Base-by-base conservation (phyloP, 2,329 filamentous ascomycete genomes). In the Colletotrichum sojae region DNA sequence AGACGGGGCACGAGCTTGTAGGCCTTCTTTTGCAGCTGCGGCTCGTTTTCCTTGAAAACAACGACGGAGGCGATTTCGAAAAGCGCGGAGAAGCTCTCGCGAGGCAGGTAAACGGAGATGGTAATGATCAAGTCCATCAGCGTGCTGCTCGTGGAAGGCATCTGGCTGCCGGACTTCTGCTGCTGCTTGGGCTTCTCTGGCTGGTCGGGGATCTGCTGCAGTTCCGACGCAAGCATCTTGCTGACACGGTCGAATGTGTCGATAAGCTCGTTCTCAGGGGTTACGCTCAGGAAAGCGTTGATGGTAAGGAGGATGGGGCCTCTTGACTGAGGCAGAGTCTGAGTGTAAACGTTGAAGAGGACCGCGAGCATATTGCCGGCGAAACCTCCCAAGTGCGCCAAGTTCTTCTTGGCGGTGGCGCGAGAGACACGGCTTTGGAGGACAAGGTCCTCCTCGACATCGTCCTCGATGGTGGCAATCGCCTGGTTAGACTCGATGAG, bases 261-360 rank as follows among this genome's bases (percentile, higher is more conserved):
- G 75, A 93, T 92, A 20, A 98, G 86, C 78, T 98, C 95, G 72
- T 88, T 78, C 13, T 84, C 86, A 0, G 94, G 92, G 0, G 94
- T 94, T 75, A 98, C 93, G 83, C 95, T 97, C 67, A 99, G 84
- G 81, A 95, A 98, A 5, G 94, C 91, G 80, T 98, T 98, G 83
- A 98, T 96, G 71, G 95, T 97, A 78, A 95, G 93, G 40, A 99
- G 85, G 62, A 99, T 96, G 20, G 93, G 94, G 0, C 94, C 95
- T 73, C 96, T 89, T 76, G 94, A 96, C 76, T 98, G 94, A 2
- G 96, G 95, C 27, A 99, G 86, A 1, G 96, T 99, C 80, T 98
- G 93, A 72, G 93, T 97, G 83, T 99, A 99, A 52, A 99, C 95
- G 78, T 99, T 99, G 86, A 99, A 98, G n/a, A 99, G 84, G 0